Evolutionary conservation across 2,329 filamentous ascomycete genomes (phyloP), one percentile per base, ranked within the genome.

Genomic region (Pestalotiopsis sp.): DNA sequence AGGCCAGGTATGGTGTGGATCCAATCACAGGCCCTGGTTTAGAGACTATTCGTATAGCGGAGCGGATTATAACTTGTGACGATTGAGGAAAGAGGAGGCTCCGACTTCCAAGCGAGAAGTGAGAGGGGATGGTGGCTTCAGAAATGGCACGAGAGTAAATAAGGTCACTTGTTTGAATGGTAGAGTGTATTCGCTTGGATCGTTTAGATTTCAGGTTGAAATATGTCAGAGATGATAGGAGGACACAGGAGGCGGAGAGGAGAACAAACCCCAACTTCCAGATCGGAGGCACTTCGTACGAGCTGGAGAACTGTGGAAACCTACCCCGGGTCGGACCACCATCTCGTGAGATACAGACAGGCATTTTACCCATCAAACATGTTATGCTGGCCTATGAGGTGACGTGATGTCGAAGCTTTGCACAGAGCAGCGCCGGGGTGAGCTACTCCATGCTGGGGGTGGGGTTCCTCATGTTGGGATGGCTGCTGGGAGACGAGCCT

Each of bases 381-480:
- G 17, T 5, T n/a, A 2, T 36, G 2, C 17, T 52, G 38, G n/a
- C 41, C 36, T 64, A 36, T 52, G 61, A 39, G 61, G 61, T 49
- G 61, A 64, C 38, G 61, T 41, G 61, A 64, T 20, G 20, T 13
- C 39, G 38, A 20, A 64, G 61, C 27, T 49, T 49, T 36, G 36
- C n/a, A 13, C 25, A 49, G 12, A 59, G 57, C 31, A 36, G 27
- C 57, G 14, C 57, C 57, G 57, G 57, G 57, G 57, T 17, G 17
- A 59, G 57, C 57, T 59, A 25, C 59, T 62, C 59, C 59, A 62
- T 62, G 59, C n/a, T 49, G 61, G 36, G 41, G 61, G 59, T 62
- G 59, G 59, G 59, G 59, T 31, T 38, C 4, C 41, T 39, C 27
- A 39, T 39, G 59, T 36, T 27, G 57, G 57, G 45, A 52, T 52